A percentile compares a stretch with the other conserved stretches of the same genome.
Conservation (phyloP, 352 stramenopile species). For the Phytophthora kernoviae region DNA sequence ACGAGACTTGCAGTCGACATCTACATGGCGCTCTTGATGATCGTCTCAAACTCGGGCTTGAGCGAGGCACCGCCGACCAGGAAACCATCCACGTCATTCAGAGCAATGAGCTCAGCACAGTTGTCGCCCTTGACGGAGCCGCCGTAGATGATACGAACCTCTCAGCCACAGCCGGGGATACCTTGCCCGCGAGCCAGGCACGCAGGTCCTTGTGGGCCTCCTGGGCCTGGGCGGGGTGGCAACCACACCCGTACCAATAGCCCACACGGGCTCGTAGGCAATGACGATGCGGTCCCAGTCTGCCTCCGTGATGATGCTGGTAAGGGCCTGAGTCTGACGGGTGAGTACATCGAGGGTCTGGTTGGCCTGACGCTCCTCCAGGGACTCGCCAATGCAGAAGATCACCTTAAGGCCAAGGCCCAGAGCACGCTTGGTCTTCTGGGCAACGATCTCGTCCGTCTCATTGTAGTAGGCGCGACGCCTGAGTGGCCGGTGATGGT, state of each 20-base stretch:
- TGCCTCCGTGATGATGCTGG: slow-evolving; percentile 81
- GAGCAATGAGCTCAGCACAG: slow-evolving; percentile 80
- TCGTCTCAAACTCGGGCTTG: slow-evolving; percentile 91
- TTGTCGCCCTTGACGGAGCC: slow-evolving; percentile 90
- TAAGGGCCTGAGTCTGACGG: slow-evolving; percentile 92
- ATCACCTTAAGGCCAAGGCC: slow-evolving; percentile 90
- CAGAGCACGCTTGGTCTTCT: slow-evolving; percentile 88
- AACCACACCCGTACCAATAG: slow-evolving; percentile 94
- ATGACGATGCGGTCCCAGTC: slow-evolving; percentile 86
- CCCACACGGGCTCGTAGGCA: slow-evolving; percentile 96
- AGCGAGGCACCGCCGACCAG: slow-evolving; percentile 90
- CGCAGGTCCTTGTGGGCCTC: slow-evolving; percentile 82
- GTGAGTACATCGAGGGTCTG: slow-evolving; percentile 91
- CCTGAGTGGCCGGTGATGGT: slow-evolving; percentile 88
- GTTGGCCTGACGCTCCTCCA: slow-evolving; percentile 82
- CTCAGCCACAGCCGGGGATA: slow-evolving; percentile 60
- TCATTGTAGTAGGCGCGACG: slow-evolving; percentile 85
- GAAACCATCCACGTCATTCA: slow-evolving; percentile 87
- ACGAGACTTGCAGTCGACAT: slow-evolving; percentile 1
- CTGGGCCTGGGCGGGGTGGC: slow-evolving; percentile 94
- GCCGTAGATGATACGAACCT: slow-evolving; percentile 86
- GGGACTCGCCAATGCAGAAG: slow-evolving; percentile 95
- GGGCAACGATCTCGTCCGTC: slow-evolving; percentile 90
- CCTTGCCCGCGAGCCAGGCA: slow-evolving; percentile 58
- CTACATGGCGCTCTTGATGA: slow-evolving; percentile 54